These are phyloP conservation scores for Aurinia saxatilis DNA, from an alignment of 345 rosid genomes.

Conservation along the genomic window DNA sequence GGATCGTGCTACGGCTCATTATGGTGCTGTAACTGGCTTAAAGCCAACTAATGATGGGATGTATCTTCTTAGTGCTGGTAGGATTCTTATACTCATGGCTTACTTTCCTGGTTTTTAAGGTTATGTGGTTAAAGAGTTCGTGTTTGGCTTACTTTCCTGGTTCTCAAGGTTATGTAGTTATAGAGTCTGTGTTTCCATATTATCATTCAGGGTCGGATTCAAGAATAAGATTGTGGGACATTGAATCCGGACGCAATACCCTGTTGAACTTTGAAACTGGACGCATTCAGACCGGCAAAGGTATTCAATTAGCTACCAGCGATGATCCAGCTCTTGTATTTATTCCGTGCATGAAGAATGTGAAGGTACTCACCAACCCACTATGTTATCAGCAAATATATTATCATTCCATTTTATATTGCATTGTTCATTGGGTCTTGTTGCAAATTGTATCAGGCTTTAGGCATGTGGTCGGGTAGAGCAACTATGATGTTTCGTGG, in stretches of 20 bases:
- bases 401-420: not conserved
- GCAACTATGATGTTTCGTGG: constrained; percentile 54
- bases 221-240: constrained; percentile 88
- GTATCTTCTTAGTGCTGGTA: constrained; percentile 96
- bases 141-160: constrained; percentile 5
- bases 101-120: not conserved
- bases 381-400: not conserved
- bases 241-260: constrained; percentile 85
- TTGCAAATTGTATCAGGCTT: constrained; percentile 42
- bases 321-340: constrained; percentile 65
- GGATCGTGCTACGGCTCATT: constrained; percentile 91
- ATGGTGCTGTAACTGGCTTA: constrained; percentile 85
- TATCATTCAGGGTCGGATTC: constrained; percentile 78
- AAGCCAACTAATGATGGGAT: constrained; percentile 83
- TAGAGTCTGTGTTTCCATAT: not conserved
- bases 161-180: not conserved
- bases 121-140: not conserved
- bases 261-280: constrained; percentile 87
- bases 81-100: constrained; percentile 4
- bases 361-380: constrained; percentile 41
- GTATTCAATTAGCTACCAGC: constrained; percentile 58
- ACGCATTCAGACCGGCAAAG: constrained; percentile 71
- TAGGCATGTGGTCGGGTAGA: constrained; percentile 81
- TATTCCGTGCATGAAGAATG: constrained; percentile 81
- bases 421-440: not conserved